Evolutionary conservation across 2,329 filamentous ascomycete species (phyloP).

Genomic region (Claviceps citrina): DNA sequence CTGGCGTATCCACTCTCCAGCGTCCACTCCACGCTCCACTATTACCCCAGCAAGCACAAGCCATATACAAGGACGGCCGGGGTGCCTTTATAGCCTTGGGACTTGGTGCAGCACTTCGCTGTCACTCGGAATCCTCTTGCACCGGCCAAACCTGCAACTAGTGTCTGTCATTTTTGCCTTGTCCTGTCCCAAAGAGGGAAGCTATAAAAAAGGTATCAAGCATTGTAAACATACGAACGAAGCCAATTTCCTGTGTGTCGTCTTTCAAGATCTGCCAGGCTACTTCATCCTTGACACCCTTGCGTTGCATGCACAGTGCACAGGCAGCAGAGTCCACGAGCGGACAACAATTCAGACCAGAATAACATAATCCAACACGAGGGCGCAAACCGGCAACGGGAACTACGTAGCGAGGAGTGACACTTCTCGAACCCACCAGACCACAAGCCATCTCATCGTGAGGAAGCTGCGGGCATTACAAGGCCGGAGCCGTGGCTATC

Average conservation of each 20-base stretch:
- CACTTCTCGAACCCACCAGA: background rate
- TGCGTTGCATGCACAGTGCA: background rate
- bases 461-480: constrained; percentile 7
- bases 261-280: background rate
- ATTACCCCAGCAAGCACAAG: too few species aligned
- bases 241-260: background rate
- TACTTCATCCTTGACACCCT: background rate
- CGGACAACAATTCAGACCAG: background rate
- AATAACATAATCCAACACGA: constrained; percentile 1
- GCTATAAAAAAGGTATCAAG: background rate
- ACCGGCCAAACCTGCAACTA: background rate
- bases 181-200: too few species aligned
- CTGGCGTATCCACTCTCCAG: background rate
- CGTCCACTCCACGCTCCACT: too few species aligned
- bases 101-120: too few species aligned
- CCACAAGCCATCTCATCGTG: background rate
- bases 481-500: constrained; percentile 22
- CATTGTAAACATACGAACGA: background rate
- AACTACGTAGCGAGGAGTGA: background rate
- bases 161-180: too few species aligned
- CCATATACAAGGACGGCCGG: too few species aligned
- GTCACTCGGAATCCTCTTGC: background rate
- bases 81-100: too few species aligned
- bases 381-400: background rate
- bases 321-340: background rate